These are phyloP conservation scores for Yamadazyma triangularis DNA, from an alignment of 1,139 yeast species.

Conservation along the genomic window DNA sequence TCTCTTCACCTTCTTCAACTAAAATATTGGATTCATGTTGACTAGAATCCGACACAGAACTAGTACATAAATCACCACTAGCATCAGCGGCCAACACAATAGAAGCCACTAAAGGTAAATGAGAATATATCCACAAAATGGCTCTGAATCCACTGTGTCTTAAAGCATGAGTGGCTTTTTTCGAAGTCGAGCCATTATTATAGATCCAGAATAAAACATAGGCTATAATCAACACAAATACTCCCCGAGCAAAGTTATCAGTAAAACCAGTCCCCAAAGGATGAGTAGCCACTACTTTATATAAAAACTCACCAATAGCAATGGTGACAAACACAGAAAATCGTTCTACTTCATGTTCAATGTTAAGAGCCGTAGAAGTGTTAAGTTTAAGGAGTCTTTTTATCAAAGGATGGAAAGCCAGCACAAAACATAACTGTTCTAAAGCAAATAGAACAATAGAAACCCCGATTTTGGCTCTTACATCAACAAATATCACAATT, in stretches of 20 bases:
- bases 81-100: constrained; percentile 60
- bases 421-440: constrained; percentile 33
- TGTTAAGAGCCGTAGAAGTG: constrained; percentile 57
- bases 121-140: constrained; percentile 43
- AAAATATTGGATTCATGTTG: background rate
- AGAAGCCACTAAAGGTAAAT: constrained; percentile 49
- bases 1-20: constrained; percentile 5
- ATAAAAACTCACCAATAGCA: constrained; percentile 63
- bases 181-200: constrained; percentile 49
- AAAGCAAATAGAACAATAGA: constrained; percentile 37
- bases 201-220: constrained; percentile 54
- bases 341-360: constrained; percentile 66
- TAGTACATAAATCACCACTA: constrained; percentile 45
- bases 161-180: constrained; percentile 50
- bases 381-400: constrained; percentile 38
- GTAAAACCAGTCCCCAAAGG: constrained; percentile 49
- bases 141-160: constrained; percentile 49
- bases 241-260: constrained; percentile 42
- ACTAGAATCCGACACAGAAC: background rate
- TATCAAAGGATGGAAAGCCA: constrained; percentile 44
- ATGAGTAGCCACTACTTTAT: constrained; percentile 49
- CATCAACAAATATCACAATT: constrained; percentile 39
- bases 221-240: constrained; percentile 48
- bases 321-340: constrained; percentile 56
- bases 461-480: constrained; percentile 45